A percentile compares a stretch with the other conserved stretches of the same genome.
Conservation (phyloP, 1,139 yeast genomes). For the Saccharomyces pastorianus region DNA sequence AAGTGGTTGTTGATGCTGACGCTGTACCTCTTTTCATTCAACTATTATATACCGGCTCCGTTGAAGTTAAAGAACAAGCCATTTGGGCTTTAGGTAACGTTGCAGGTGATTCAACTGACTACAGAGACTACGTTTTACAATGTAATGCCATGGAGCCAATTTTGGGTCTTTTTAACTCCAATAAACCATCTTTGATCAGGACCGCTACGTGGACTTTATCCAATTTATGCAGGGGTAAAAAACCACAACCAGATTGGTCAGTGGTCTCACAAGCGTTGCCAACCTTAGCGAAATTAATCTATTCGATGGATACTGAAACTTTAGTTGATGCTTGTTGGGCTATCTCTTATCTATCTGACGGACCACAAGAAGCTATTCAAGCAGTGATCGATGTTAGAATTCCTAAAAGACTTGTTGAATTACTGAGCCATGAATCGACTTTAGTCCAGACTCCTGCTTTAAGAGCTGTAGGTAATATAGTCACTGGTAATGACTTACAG, state of each 20-base stretch:
- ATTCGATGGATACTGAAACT: slow-evolving; percentile 86
- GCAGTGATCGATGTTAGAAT: slow-evolving; percentile 95
- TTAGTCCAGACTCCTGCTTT: slow-evolving; percentile 94
- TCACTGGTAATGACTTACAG: slow-evolving; percentile 91
- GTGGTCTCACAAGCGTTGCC: slow-evolving; percentile 83
- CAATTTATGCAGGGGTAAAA: slow-evolving; percentile 91
- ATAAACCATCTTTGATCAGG: slow-evolving; percentile 81
- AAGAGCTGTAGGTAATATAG: slow-evolving; percentile 95
- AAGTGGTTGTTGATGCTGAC: slow-evolving; percentile 81
- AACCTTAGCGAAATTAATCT: slow-evolving; percentile 82
- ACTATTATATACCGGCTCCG: slow-evolving; percentile 67
- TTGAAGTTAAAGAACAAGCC: slow-evolving; percentile 95
- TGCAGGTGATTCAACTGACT: slow-evolving; percentile 90
- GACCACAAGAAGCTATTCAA: slow-evolving; percentile 86
- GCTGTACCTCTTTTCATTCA: slow-evolving; percentile 90
- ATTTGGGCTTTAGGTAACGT: slow-evolving; percentile 99
- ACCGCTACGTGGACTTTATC: slow-evolving; percentile 98
- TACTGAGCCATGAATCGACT: slow-evolving; percentile 73
- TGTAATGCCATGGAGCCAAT: slow-evolving; percentile 90
- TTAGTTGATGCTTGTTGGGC: slow-evolving; percentile 99
- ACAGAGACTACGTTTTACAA: slow-evolving; percentile 78
- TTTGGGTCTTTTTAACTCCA: slow-evolving; percentile 63
- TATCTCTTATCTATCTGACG: slow-evolving; percentile 87
- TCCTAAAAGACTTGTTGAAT: slow-evolving; percentile 87
- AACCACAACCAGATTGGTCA: slow-evolving; percentile 94